Conservation (phyloP, 768 basidiomycete species). For the Trametes coccinea region DNA sequence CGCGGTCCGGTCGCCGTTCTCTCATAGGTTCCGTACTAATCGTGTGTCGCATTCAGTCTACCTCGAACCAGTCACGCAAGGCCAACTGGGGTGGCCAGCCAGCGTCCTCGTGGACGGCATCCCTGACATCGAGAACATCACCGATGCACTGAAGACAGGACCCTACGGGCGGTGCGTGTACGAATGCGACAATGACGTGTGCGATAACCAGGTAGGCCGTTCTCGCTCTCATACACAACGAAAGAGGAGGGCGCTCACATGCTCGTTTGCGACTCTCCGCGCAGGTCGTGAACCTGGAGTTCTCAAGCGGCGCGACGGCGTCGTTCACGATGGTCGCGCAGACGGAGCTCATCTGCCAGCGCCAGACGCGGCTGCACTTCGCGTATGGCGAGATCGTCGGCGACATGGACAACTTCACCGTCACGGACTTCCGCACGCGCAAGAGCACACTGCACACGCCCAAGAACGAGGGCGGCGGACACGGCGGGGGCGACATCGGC, state of each 20-base stretch:
- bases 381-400: constrained; percentile 86
- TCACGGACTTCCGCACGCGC: constrained; percentile 71
- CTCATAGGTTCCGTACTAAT: neutral
- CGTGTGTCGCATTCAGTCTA: constrained; percentile 56
- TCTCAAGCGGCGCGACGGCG: constrained; percentile 75
- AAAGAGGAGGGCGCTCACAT: neutral
- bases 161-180: constrained; percentile 86
- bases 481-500: constrained; percentile 83
- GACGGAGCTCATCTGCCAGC: constrained; percentile 74
- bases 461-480: constrained; percentile 61
- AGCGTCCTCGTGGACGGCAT: constrained; percentile 72
- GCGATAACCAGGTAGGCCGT: constrained; percentile 7
- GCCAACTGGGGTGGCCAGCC: constrained; percentile 64
- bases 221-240: no score
- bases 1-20: neutral
- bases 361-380: constrained; percentile 85
- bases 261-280: neutral
- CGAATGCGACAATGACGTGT: constrained; percentile 73
- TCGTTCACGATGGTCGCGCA: constrained; percentile 91
- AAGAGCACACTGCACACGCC: constrained; percentile 49
- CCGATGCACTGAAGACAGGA: constrained; percentile 63
- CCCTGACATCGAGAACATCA: constrained; percentile 86
- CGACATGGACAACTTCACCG: constrained; percentile 74
- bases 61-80: constrained; percentile 65
- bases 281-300: constrained; percentile 84